Base-by-base conservation (phyloP, 1,139 yeast genomes). In the Geotrichum klebahnii region DNA sequence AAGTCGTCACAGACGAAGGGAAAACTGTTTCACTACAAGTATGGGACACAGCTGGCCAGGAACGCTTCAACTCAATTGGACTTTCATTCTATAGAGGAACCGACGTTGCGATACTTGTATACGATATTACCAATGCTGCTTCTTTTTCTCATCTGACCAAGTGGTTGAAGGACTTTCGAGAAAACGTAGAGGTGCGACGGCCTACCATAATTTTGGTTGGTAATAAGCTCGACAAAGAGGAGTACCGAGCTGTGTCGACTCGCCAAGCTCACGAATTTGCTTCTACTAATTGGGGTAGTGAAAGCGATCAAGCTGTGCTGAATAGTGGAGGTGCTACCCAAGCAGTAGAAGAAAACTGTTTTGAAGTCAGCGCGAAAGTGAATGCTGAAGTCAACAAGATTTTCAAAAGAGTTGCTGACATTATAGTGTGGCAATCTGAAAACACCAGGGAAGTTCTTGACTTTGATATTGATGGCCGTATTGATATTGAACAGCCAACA, bases 11-110 rank as follows among this genome's bases (percentile, higher is more conserved):
- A n/a, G 53, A 54, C 36, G 55, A 32, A 52, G 20, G 36, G 2
- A 55, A 57, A 19, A 53, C 57, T 28, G 75, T 76, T 19, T 69
- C 71, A 51, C 65, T 80, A 36, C 84, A 80, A 61, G 72, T 80
- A 2, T 80, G 84, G 84, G 84, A 80, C 59, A 80, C 84, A 3
- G 84, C 84, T 0, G 84, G 84, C 2, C 84, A 80, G 61, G 84
- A 80, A 60, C 65, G 84, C 48, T 80, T 79, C 67, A 78, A 79
- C 58, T 76, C 82, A 37, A 75, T 80, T 33, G 74, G 80, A 4
- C 77, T 75, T 59, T 79, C 83, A 3, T 80, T 79, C 59, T 80
- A 79, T 61, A 64, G 84, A 34, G 84, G 84, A 5, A 73, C 83
- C 0, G 84, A 80, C 59, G 78, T 79, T 10, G 81, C 77, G 16